Percentiles rank a stretch among this genome's conserved stretches.
Evolutionary conservation across 805 yeast genomes (phyloP).

Genomic region (Sugiyamaella floridensis): DNA sequence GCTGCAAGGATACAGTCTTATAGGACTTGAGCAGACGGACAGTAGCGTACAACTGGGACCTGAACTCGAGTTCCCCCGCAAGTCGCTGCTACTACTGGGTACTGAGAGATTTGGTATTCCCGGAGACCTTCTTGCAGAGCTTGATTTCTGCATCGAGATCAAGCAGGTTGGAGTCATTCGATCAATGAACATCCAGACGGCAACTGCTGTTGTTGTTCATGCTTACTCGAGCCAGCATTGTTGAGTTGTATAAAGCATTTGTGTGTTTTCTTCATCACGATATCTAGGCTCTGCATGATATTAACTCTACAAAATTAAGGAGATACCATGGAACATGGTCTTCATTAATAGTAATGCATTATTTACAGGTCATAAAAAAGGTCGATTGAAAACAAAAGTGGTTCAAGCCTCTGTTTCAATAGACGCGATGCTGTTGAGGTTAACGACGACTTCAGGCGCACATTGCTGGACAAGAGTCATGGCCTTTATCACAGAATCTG

Average conservation of each 20-base stretch:
- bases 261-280: neutral
- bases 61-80: slow-evolving; percentile 65
- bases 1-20: slow-evolving; percentile 72
- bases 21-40: slow-evolving; percentile 92
- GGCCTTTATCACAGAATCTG: slow-evolving; percentile 40
- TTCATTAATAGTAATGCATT: no score
- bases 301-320: no score
- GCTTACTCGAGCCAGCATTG: slow-evolving; percentile 74
- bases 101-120: slow-evolving; percentile 89
- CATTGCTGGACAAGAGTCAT: slow-evolving; percentile 51
- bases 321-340: no score
- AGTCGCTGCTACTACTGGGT: slow-evolving; percentile 73
- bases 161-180: slow-evolving; percentile 88
- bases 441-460: slow-evolving; percentile 56
- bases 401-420: neutral
- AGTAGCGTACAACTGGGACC: slow-evolving; percentile 65
- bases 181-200: slow-evolving; percentile 96
- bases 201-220: slow-evolving; percentile 89
- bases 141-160: slow-evolving; percentile 84
- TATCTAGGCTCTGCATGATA: no score
- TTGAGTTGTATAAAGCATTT: slow-evolving; percentile 6
- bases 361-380: no score
- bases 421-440: slow-evolving; percentile 32
- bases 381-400: no score
- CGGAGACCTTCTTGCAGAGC: slow-evolving; percentile 69